Evolutionary conservation across 139 green algal species (phyloP).

Genomic region (Protoeuglena noctilucae): DNA sequence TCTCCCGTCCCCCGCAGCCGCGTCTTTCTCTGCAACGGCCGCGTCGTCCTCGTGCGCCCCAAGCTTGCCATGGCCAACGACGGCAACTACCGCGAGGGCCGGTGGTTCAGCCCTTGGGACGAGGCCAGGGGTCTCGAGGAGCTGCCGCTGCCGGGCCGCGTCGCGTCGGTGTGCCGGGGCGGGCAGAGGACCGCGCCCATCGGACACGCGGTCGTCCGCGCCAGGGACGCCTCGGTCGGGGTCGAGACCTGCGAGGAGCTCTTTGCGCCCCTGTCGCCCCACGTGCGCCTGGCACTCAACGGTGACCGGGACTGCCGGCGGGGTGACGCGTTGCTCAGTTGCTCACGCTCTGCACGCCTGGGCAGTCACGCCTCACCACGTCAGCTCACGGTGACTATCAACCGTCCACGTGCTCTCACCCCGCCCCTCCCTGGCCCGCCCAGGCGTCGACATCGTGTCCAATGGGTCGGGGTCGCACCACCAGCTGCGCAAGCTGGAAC

Average conservation of each 20-base stretch:
- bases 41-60: slow-evolving; percentile 77
- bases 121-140: slow-evolving; percentile 39
- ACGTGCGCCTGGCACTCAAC: slow-evolving; percentile 26
- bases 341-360: background rate
- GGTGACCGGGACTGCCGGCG: background rate
- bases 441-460: slow-evolving; percentile 74
- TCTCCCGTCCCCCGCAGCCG: too few relatives aligned
- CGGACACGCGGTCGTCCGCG: slow-evolving; percentile 56
- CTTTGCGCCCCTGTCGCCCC: slow-evolving; percentile 64
- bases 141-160: slow-evolving; percentile 30
- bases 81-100: slow-evolving; percentile 86
- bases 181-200: slow-evolving; percentile 58
- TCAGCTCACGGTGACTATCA: background rate
- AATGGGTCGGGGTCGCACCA: slow-evolving; percentile 91
- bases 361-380: background rate
- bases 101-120: slow-evolving; percentile 82
- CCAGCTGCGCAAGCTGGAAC: slow-evolving; percentile 72
- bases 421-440: too few relatives aligned
- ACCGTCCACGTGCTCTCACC: background rate
- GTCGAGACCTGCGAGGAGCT: slow-evolving; percentile 92
- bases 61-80: slow-evolving; percentile 90
- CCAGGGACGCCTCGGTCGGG: slow-evolving; percentile 46
- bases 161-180: slow-evolving; percentile 32
- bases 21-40: slow-evolving; percentile 56
- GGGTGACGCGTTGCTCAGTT: background rate